These are phyloP conservation scores for Seiridium cupressi DNA, from an alignment of 2,329 filamentous ascomycete species.

Conservation along the genomic window DNA sequence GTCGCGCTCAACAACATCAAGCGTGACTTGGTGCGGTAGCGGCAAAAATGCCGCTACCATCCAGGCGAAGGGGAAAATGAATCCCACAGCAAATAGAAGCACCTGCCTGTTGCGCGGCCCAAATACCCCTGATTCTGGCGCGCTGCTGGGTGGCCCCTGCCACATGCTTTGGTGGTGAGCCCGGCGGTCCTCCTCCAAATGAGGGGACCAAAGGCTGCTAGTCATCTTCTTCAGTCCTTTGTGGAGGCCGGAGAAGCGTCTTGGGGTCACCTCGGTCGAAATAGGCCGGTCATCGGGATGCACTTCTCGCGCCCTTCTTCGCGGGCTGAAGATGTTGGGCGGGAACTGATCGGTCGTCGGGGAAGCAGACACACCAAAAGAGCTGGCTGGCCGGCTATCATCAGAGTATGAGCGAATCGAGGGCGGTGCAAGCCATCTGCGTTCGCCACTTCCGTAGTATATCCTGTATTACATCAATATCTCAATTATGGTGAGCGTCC, in stretches of 20 bases:
- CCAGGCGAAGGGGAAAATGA: slow-evolving; percentile 79
- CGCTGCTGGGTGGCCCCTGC: slow-evolving; percentile 69
- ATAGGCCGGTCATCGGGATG: slow-evolving; percentile 28
- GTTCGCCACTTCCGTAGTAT: slow-evolving; percentile 70
- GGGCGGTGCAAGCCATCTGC: slow-evolving; percentile 47
- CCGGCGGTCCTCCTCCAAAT: slow-evolving; percentile 63
- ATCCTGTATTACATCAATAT: slow-evolving; percentile 39
- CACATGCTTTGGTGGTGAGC: slow-evolving; percentile 62
- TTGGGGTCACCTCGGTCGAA: slow-evolving; percentile 42
- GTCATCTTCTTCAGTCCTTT: slow-evolving; percentile 43
- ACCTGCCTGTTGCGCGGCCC: slow-evolving; percentile 73
- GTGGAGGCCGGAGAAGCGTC: slow-evolving; percentile 25
- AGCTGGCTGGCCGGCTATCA: slow-evolving; percentile 46
- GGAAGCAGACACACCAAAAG: slow-evolving; percentile 42
- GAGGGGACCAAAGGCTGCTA: slow-evolving; percentile 71
- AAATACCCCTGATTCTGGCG: slow-evolving; percentile 54
- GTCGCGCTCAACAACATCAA: slow-evolving; percentile 48
- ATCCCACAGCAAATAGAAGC: slow-evolving; percentile 72
- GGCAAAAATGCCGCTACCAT: slow-evolving; percentile 76
- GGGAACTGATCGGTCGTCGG: slow-evolving; percentile 48
- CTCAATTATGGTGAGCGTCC: no score
- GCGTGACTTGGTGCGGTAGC: slow-evolving; percentile 57
- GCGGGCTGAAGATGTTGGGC: slow-evolving; percentile 26
- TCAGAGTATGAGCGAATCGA: slow-evolving; percentile 47
- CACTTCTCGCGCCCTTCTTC: slow-evolving; percentile 26